These are phyloP conservation scores for Colletotrichum tropicale DNA, from an alignment of 2,329 filamentous ascomycete species.

Conservation along the genomic window DNA sequence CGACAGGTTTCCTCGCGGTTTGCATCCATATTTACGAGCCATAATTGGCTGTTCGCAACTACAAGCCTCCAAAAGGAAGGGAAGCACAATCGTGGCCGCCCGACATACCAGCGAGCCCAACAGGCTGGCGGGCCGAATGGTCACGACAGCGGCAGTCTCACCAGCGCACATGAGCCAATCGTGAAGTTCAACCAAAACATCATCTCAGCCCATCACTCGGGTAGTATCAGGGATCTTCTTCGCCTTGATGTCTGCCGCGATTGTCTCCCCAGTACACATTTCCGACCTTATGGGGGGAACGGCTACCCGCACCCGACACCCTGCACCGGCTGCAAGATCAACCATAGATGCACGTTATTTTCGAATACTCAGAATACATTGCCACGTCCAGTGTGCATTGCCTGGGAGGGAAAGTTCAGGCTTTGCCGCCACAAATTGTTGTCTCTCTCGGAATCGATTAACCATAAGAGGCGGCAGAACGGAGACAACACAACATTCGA, in stretches of 20 bases:
- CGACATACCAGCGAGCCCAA: not conserved
- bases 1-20: not conserved
- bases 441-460: not conserved
- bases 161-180: not conserved
- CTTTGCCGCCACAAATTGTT: not conserved
- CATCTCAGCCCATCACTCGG: accelerated
- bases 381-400: not conserved
- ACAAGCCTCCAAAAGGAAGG: not conserved
- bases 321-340: not conserved
- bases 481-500: not conserved
- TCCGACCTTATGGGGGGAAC: not conserved
- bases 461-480: not conserved
- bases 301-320: not conserved
- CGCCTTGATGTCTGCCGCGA: not conserved
- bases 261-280: not conserved
- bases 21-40: not conserved
- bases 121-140: not conserved
- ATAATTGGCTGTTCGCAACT: not conserved
- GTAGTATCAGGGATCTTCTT: not conserved
- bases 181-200: not conserved
- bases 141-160: not conserved
- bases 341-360: not conserved
- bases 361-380: not conserved
- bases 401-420: not conserved
- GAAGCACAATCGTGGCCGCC: not conserved